phyloP scores from a whole-genome alignment of 768 basidiomycete species.

The Stropharia rugosoannulata region DNA sequence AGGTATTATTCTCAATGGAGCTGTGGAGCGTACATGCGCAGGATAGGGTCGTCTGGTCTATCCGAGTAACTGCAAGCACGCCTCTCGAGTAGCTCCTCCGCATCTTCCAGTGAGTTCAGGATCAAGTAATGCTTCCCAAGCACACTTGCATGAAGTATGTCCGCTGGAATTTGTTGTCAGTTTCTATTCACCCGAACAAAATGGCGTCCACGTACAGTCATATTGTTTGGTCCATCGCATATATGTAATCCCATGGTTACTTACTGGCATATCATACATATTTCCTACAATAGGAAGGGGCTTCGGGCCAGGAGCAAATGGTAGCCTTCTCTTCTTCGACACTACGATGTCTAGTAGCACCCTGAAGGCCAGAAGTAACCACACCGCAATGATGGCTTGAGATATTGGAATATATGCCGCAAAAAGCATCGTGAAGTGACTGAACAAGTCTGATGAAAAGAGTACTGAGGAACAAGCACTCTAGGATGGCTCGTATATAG shows the following conservation, averaged over 20 bases:
- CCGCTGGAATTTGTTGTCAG: slow-evolving; percentile 8
- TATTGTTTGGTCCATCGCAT: slow-evolving; percentile 13
- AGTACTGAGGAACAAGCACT: no score
- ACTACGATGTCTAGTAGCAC: no score
- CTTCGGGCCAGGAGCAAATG: slow-evolving; percentile 21
- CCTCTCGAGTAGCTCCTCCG: slow-evolving; percentile 36
- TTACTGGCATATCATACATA: slow-evolving; percentile 10
- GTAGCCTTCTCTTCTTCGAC: background rate
- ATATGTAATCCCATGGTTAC: slow-evolving; percentile 1
- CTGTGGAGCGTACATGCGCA: slow-evolving; percentile 10
- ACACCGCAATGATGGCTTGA: no score
- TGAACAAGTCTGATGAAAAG: no score
- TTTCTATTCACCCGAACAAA: background rate
- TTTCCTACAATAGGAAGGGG: slow-evolving; percentile 24
- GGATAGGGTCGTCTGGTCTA: slow-evolving; percentile 29
- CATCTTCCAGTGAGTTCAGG: slow-evolving; percentile 24
- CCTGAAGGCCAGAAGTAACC: no score
- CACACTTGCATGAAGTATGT: slow-evolving; percentile 20
- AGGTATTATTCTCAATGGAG: background rate
- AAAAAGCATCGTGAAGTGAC: no score
- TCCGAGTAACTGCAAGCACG: slow-evolving; percentile 47
- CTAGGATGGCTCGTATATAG: no score
- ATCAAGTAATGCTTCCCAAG: slow-evolving; percentile 25
- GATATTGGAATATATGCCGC: no score
- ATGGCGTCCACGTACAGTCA: slow-evolving; percentile 7